These are phyloP conservation scores for Chaetomium tenue DNA, from an alignment of 495 filamentous ascomycete genomes.

Conservation along the genomic window DNA sequence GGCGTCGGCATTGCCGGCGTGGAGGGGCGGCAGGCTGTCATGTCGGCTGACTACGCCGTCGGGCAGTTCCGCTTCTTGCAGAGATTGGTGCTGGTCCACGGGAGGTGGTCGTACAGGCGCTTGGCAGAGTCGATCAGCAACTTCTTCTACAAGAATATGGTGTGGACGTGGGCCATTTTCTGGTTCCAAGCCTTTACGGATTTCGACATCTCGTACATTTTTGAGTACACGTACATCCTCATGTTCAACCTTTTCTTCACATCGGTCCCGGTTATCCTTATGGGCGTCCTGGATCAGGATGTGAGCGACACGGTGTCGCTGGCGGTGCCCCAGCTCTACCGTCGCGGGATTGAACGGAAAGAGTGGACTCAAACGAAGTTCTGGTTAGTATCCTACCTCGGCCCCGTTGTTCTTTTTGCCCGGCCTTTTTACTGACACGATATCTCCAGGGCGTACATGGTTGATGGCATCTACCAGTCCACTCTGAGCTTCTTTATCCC, in stretches of 20 bases:
- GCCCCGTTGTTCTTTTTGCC: neutral
- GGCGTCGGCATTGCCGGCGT: conserved; percentile 98
- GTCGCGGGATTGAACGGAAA: conserved; percentile 90
- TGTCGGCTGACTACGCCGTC: conserved; percentile 98
- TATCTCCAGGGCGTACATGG: conserved; percentile 78
- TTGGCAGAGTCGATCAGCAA: conserved; percentile 93
- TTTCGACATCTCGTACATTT: conserved; percentile 93
- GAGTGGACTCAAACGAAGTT: conserved; percentile 98
- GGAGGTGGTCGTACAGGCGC: conserved; percentile 92
- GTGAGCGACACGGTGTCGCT: conserved; percentile 91
- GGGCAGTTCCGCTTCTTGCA: conserved; percentile 95
- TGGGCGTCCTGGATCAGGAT: conserved; percentile 97
- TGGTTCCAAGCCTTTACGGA: conserved; percentile 97
- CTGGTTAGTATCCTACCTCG: conserved; percentile 61
- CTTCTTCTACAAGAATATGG: conserved; percentile 99
- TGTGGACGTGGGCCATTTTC: conserved; percentile 96
- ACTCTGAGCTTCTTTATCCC: conserved; percentile 90
- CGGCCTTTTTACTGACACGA: conserved; percentile 32
- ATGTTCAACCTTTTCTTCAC: conserved; percentile 97
- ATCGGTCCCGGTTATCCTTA: conserved; percentile 89
- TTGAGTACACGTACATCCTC: conserved; percentile 96
- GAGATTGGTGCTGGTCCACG: conserved; percentile 89
- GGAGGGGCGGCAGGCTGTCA: conserved; percentile 94
- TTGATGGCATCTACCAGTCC: conserved; percentile 92
- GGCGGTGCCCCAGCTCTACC: conserved; percentile 91